These are phyloP conservation scores for Ceratorhiza oryzae-sativae DNA, from an alignment of 1,284 basidiomycete species.

Conservation along the genomic window DNA sequence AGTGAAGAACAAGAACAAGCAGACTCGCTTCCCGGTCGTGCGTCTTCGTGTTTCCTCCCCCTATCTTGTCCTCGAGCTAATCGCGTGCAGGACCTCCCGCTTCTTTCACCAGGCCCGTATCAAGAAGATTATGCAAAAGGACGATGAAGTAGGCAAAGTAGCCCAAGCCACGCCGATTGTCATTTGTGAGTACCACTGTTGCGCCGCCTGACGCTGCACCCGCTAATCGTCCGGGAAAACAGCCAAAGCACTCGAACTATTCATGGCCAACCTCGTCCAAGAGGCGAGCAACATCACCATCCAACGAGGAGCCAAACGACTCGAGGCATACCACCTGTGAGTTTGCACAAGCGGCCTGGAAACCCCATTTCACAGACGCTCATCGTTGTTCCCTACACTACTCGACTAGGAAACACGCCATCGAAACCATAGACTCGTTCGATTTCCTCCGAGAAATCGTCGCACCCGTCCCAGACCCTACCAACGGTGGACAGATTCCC, in stretches of 20 bases:
- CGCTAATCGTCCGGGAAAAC: too few species aligned
- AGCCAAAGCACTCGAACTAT: slow-evolving; percentile 97
- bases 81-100: slow-evolving; percentile 23
- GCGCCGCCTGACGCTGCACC: too few species aligned
- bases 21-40: slow-evolving; percentile 85
- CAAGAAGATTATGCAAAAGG: slow-evolving; percentile 99
- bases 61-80: slow-evolving; percentile 43
- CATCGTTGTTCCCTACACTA: slow-evolving; percentile 7
- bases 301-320: slow-evolving; percentile 84
- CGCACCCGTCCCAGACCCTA: slow-evolving; percentile 87
- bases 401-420: slow-evolving; percentile 83
- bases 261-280: slow-evolving; percentile 87
- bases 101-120: slow-evolving; percentile 81
- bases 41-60: slow-evolving; percentile 43
- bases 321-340: slow-evolving; percentile 94
- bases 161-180: slow-evolving; percentile 96
- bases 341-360: slow-evolving; percentile 53
- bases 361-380: slow-evolving; percentile 16
- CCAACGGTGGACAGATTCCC: slow-evolving; percentile 63
- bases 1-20: slow-evolving; percentile 67
- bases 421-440: slow-evolving; percentile 87
- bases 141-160: slow-evolving; percentile 99
- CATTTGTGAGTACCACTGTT: slow-evolving; percentile 81
- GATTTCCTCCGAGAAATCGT: slow-evolving; percentile 97
- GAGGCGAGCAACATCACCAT: slow-evolving; percentile 84